Base-by-base conservation (phyloP, 371 early-diverging fungal genomes). In the Zancudomyces culisetae region DNA sequence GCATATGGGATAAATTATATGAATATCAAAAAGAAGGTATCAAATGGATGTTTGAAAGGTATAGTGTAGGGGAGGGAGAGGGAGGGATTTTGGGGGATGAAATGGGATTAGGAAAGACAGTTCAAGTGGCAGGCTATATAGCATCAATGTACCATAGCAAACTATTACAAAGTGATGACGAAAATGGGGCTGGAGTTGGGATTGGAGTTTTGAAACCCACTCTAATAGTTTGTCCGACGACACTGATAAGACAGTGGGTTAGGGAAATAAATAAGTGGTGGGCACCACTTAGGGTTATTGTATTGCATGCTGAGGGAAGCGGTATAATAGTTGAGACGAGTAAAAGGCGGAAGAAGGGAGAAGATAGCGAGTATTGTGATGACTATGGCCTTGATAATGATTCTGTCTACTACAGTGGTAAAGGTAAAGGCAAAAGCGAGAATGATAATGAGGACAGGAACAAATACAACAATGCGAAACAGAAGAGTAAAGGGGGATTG, bases 21-120 rank as follows among this genome's bases (percentile, higher is more conserved):
- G 85, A 83, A 27, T 95, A 99, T 68, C 98, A 99, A 69, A 73
- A 76, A 57, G 84, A 85, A 52, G 87, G 91, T 42, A 64, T 87
- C 3, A 70, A 76, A 42, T 99, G 99, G 99, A 67, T 99, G 48
- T 85, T 81, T 78, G 87, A 91, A 52, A 68, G 95, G 27, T 83
- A 90, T 60, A 69, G 70, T 28, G 86, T 30, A 88, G 57, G 75
- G 83, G 43, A 83, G 81, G 35, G 35, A 15, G n/a, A n/a, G 0
- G 98, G 98, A 1, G 98, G 98, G 0, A 84, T 98, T 26, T 65
- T 97, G 23, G 96, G 95, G n/a, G 98, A 98, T 68, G 97, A 98
- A 65, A 95, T 98, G 93, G 97, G 98, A 0, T 62, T 97, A 1
- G 99, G 99, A 10, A 99, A 99, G 61, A 98, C 98, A 0, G 77